Conservation (phyloP, 2,329 filamentous ascomycete genomes). For the Cladosporium sp. region DNA sequence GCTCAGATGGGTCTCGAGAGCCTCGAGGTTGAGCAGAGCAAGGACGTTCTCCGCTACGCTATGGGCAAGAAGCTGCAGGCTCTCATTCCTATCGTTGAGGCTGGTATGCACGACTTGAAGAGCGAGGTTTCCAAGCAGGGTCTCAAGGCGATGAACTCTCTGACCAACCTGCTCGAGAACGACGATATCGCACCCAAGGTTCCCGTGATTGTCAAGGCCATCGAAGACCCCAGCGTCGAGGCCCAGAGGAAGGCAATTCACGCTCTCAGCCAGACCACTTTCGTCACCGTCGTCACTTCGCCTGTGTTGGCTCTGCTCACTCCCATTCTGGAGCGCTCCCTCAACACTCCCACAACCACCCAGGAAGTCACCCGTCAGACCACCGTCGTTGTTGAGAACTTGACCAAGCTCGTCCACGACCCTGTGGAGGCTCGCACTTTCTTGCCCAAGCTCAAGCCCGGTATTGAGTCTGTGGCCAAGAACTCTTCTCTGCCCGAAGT, state of each 20-base stretch:
- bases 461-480: conserved; percentile 83
- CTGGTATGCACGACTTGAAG: conserved; percentile 96
- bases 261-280: conserved; percentile 95
- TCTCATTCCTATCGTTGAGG: conserved; percentile 86
- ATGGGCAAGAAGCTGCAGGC: conserved; percentile 85
- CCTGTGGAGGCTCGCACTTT: conserved; percentile 93
- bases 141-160: conserved; percentile 83
- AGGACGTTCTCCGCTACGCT: conserved; percentile 82
- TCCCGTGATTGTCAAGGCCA: conserved; percentile 85
- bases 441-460: conserved; percentile 87
- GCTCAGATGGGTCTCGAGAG: conserved; percentile 80
- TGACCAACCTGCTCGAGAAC: conserved; percentile 88
- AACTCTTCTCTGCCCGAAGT: conserved; percentile 92
- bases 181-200: conserved; percentile 93
- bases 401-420: conserved; percentile 96
- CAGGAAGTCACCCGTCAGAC: conserved; percentile 96
- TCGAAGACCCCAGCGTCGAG: conserved; percentile 87
- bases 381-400: conserved; percentile 92
- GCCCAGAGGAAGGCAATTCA: conserved; percentile 94
- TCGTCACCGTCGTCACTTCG: conserved; percentile 92
- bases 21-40: conserved; percentile 78
- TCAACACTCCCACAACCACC: conserved; percentile 84
- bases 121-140: conserved; percentile 79
- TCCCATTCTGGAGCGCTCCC: conserved; percentile 85
- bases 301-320: conserved; percentile 92